Evolutionary conservation across 2,329 filamentous ascomycete species (phyloP).

Genomic region (Verticillium alfalfae): DNA sequence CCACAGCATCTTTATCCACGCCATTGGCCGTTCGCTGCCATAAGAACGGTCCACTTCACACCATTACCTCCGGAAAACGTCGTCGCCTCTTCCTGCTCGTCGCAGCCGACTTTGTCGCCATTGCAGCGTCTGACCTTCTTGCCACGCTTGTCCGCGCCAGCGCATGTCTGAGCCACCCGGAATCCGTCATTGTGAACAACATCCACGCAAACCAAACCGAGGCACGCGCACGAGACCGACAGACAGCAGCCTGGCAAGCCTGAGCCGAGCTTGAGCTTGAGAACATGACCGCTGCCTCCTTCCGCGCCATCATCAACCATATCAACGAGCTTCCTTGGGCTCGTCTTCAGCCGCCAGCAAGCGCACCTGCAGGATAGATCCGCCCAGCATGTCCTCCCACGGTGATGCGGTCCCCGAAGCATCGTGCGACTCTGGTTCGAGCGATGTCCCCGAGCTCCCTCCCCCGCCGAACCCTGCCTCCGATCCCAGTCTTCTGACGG

Average conservation of each 20-base stretch:
- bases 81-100: neutral
- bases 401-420: neutral
- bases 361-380: conserved; percentile 13
- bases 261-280: neutral
- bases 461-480: conserved; percentile 36
- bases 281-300: conserved; percentile 5
- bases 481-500: conserved; percentile 23
- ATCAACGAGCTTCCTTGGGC: neutral
- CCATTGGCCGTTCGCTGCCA: neutral
- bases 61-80: neutral
- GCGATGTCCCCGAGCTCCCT: conserved; percentile 27
- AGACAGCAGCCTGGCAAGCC: neutral
- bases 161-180: neutral
- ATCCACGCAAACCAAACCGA: conserved; percentile 4
- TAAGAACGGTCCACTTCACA: neutral
- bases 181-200: neutral
- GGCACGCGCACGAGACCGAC: conserved; percentile 1
- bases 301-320: neutral
- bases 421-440: conserved; percentile 3
- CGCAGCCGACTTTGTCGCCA: conserved; percentile 3
- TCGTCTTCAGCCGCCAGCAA: neutral
- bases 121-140: neutral
- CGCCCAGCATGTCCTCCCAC: neutral
- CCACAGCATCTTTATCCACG: neutral
- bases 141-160: conserved; percentile 1